These are phyloP conservation scores for Apiospora saccharicola DNA, from an alignment of 2,329 filamentous ascomycete species.

Conservation along the genomic window DNA sequence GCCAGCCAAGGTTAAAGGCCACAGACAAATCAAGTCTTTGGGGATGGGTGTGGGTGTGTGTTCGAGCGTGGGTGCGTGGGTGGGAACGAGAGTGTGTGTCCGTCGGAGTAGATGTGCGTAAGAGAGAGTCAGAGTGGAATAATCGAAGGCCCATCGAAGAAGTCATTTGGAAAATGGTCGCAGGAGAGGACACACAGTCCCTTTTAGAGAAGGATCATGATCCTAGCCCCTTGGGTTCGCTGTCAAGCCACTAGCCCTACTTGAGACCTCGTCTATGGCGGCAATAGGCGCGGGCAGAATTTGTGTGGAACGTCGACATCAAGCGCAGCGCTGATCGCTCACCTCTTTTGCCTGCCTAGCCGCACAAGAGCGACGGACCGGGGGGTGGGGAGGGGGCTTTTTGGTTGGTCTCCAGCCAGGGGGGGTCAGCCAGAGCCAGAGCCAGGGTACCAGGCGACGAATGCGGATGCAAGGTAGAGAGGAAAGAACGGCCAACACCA, in stretches of 20 bases:
- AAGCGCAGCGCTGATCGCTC: slow-evolving; percentile 11
- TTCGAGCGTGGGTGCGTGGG: not conserved
- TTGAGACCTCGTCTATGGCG: slow-evolving; percentile 8
- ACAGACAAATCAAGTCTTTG: slow-evolving; percentile 23
- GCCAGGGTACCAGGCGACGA: slow-evolving; percentile 9
- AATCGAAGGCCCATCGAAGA: slow-evolving; percentile 6
- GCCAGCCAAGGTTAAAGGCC: slow-evolving; percentile 12
- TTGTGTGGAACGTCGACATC: not conserved
- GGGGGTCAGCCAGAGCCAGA: not conserved
- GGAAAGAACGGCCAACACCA: not conserved
- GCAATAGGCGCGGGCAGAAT: slow-evolving; percentile 18
- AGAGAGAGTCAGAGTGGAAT: not conserved
- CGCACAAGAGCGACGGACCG: not conserved
- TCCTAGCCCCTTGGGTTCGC: slow-evolving; percentile 12
- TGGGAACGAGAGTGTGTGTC: not conserved
- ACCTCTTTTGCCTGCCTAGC: not conserved
- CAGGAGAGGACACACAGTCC: slow-evolving; percentile 11
- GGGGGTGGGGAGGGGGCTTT: not conserved
- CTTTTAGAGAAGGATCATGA: not conserved
- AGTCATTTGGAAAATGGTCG: not conserved
- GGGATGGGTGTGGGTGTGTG: not conserved
- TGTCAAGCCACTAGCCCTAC: slow-evolving; percentile 13
- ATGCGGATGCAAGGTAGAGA: not conserved
- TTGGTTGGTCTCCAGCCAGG: slow-evolving; percentile 6
- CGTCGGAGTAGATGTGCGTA: not conserved